A percentile compares a stretch with the other conserved stretches of the same genome.
Evolutionary conservation across 805 yeast species (phyloP).

Genomic region (Candida railenensis): DNA sequence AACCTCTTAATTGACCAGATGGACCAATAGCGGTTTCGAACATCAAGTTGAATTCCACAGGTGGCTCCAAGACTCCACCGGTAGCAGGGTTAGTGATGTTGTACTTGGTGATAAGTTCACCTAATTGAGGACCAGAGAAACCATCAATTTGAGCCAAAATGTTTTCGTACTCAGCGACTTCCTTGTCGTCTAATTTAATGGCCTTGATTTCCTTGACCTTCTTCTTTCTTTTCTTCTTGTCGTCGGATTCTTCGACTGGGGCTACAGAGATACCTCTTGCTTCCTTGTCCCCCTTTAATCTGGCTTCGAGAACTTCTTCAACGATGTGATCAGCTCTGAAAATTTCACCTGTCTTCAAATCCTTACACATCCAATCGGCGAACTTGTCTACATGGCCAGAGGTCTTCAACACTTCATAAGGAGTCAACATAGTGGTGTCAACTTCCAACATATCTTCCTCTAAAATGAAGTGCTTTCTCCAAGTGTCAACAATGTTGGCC

Average conservation of each 20-base stretch:
- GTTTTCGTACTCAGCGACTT: conserved; percentile 76
- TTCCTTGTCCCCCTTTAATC: conserved; percentile 94
- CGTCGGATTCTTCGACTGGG: conserved; percentile 63
- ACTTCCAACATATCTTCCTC: conserved; percentile 99
- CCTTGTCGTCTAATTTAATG: conserved; percentile 78
- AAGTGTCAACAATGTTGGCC: conserved; percentile 88
- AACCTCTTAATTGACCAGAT: conserved; percentile 93
- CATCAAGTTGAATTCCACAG: conserved; percentile 96
- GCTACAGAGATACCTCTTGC: conserved; percentile 80
- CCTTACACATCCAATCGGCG: conserved; percentile 99
- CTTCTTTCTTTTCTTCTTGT: conserved; percentile 74
- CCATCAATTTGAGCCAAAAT: conserved; percentile 95
- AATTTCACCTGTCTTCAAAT: conserved; percentile 92
- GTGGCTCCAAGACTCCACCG: conserved; percentile 81
- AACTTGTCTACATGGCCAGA: conserved; percentile 99
- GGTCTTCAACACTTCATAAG: conserved; percentile 95
- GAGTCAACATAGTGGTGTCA: conserved; percentile 97
- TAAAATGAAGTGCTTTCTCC: conserved; percentile 97
- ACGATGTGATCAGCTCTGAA: conserved; percentile 98
- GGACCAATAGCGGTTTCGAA: conserved; percentile 99
- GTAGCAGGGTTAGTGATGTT: conserved; percentile 91
- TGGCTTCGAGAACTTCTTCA: conserved; percentile 94
- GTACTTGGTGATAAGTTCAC: conserved; percentile 79
- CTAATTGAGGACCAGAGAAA: conserved; percentile 87
- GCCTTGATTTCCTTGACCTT: conserved; percentile 95